Percentiles rank a stretch among this genome's conserved stretches.
Conservation (phyloP, 257 asterid genomes). For the Capsicum baccatum region DNA sequence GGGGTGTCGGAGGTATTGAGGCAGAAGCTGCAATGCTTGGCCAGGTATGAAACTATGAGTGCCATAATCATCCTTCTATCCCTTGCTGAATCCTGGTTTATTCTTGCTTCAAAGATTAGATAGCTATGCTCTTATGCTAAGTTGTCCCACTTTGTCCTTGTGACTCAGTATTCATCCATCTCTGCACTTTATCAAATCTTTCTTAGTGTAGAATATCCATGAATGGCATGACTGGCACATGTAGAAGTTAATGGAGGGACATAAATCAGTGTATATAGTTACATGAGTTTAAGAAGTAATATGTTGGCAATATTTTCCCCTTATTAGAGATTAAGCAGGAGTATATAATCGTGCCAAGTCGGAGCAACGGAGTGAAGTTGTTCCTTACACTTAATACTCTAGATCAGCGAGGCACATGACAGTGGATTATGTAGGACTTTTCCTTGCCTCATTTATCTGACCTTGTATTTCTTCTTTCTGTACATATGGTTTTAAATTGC, state of each 20-base stretch:
- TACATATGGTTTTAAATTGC: neutral
- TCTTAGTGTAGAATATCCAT: neutral
- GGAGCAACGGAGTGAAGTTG: neutral
- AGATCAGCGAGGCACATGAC: constrained; percentile 4
- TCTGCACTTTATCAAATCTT: neutral
- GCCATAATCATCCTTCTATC: constrained; percentile 2
- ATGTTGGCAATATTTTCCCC: neutral
- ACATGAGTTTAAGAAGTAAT: constrained; percentile 1
- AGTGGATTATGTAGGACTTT: neutral
- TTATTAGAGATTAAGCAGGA: neutral
- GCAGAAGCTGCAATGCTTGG: constrained; percentile 99
- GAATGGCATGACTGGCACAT: neutral
- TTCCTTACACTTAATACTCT: neutral
- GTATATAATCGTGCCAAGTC: neutral
- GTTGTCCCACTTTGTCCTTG: neutral
- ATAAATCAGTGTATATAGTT: neutral
- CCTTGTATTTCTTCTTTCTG: constrained; percentile 20
- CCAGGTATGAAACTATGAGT: constrained; percentile 55
- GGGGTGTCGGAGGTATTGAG: constrained; percentile 99
- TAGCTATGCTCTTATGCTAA: neutral
- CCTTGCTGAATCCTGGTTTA: constrained; percentile 18
- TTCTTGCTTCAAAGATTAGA: neutral
- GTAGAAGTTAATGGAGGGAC: neutral
- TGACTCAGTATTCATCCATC: neutral
- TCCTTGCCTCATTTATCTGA: neutral